Percentiles rank a stretch among this genome's conserved stretches.
Conservation (phyloP, 73 alveolate genomes). For the Durusdinium trenchii region DNA sequence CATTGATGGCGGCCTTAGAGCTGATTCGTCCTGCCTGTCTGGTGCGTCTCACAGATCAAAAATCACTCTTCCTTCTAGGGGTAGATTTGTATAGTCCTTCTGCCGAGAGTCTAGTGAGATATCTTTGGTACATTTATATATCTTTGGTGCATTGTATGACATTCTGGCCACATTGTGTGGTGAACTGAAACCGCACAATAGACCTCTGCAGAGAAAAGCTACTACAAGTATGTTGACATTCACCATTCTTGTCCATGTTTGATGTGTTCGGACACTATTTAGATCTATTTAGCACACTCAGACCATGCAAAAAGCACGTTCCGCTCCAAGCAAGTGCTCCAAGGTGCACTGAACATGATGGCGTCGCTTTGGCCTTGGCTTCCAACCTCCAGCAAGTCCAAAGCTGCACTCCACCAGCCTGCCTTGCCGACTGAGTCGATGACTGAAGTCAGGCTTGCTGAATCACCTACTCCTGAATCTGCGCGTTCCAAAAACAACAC, state of each 20-base stretch:
- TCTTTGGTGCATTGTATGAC: too few relatives aligned
- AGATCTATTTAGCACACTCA: too few relatives aligned
- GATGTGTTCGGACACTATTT: too few relatives aligned
- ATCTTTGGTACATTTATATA: too few relatives aligned
- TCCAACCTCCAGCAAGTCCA: not conserved
- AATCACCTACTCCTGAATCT: constrained; percentile 2
- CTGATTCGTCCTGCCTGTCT: too few relatives aligned
- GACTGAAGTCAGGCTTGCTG: not conserved
- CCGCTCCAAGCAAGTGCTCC: too few relatives aligned
- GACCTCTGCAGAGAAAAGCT: not conserved
- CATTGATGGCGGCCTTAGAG: constrained; percentile 77
- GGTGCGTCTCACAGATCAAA: not conserved
- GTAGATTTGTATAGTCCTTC: too few relatives aligned
- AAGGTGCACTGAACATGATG: not conserved
- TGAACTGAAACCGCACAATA: not conserved
- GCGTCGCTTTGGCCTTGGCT: not conserved
- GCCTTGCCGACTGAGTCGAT: not conserved
- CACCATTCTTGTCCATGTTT: not conserved
- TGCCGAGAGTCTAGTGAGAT: too few relatives aligned
- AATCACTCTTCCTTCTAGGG: too few relatives aligned
- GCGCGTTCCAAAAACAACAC: too few relatives aligned
- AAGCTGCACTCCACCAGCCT: not conserved
- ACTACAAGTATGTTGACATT: not conserved
- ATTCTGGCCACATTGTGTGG: too few relatives aligned
- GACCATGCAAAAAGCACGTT: too few relatives aligned